Percentiles rank a stretch among this genome's conserved stretches.
These are phyloP conservation scores for Rhodotorula paludigena DNA, from an alignment of 768 basidiomycete genomes.

Conservation along the genomic window DNA sequence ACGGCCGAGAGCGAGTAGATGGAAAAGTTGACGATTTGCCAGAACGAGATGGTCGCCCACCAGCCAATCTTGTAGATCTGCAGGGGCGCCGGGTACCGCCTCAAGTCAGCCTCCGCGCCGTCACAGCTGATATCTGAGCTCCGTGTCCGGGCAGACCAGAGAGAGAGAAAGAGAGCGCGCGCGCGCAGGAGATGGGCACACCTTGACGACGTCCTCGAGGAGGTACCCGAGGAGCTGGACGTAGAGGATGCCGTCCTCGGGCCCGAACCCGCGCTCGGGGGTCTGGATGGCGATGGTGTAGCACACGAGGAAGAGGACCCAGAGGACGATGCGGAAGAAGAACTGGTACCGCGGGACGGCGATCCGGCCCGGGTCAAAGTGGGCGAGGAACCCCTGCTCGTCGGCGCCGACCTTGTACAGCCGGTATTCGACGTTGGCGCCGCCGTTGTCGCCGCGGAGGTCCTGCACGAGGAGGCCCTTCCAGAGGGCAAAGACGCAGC, in stretches of 20 bases:
- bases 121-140: no score
- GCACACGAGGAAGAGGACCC: constrained; percentile 41
- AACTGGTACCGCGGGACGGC: constrained; percentile 43
- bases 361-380: constrained; percentile 33
- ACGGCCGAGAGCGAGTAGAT: constrained; percentile 36
- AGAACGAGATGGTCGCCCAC: constrained; percentile 31
- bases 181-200: background rate
- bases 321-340: constrained; percentile 41
- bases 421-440: constrained; percentile 32
- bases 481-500: constrained; percentile 42
- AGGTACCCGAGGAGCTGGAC: constrained; percentile 40
- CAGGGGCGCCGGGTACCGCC: no score
- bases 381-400: constrained; percentile 16
- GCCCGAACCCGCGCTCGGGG: constrained; percentile 41
- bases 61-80: constrained; percentile 35
- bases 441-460: background rate
- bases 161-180: background rate
- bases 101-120: no score
- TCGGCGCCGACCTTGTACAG: constrained; percentile 28
- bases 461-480: constrained; percentile 39
- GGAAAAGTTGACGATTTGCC: constrained; percentile 36
- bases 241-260: constrained; percentile 39
- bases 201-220: constrained; percentile 39
- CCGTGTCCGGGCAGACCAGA: no score
- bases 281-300: constrained; percentile 42